A percentile compares a stretch with the other conserved stretches of the same genome.
phyloP scores from a whole-genome alignment of 2,329 filamentous ascomycete species.

The Fusarium austroafricanum region DNA sequence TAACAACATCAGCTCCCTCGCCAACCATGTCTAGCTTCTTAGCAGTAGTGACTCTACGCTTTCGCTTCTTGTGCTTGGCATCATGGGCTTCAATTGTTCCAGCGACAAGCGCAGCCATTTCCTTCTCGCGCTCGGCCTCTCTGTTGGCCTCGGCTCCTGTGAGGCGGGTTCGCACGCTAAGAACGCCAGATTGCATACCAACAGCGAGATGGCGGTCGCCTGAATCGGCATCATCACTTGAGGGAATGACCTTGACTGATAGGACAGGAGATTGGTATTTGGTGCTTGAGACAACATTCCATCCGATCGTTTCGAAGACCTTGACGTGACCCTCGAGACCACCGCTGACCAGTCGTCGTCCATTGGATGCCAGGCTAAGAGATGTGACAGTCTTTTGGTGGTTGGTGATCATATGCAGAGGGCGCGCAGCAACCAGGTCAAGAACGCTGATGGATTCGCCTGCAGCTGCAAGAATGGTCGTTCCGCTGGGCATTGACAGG shows the following conservation, averaged over 20 bases:
- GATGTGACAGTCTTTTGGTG: conserved; percentile 98
- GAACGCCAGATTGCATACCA: conserved; percentile 92
- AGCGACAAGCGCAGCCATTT: conserved; percentile 84
- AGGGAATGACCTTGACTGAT: conserved; percentile 77
- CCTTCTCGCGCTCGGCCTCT: conserved; percentile 81
- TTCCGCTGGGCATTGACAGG: conserved; percentile 87
- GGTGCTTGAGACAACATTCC: conserved; percentile 95
- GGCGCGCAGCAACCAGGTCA: conserved; percentile 90
- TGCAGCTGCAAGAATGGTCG: conserved; percentile 84
- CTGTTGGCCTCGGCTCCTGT: conserved; percentile 83
- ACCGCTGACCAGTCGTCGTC: conserved; percentile 84
- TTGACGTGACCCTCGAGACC: conserved; percentile 97
- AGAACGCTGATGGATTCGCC: conserved; percentile 91
- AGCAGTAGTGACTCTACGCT: conserved; percentile 61
- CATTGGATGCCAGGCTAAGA: conserved; percentile 82
- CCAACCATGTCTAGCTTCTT: conserved; percentile 81
- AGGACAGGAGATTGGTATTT: conserved; percentile 96
- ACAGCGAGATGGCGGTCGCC: conserved; percentile 95
- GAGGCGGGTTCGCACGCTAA: conserved; percentile 89
- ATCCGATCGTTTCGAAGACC: conserved; percentile 91
- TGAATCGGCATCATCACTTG: conserved; percentile 54
- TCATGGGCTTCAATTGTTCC: conserved; percentile 85
- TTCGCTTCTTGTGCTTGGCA: conserved; percentile 75
- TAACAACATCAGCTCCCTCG: conserved; percentile 88
- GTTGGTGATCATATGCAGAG: conserved; percentile 86